These are phyloP conservation scores for Periconia sp. DNA, from an alignment of 2,329 filamentous ascomycete species.

Conservation along the genomic window DNA sequence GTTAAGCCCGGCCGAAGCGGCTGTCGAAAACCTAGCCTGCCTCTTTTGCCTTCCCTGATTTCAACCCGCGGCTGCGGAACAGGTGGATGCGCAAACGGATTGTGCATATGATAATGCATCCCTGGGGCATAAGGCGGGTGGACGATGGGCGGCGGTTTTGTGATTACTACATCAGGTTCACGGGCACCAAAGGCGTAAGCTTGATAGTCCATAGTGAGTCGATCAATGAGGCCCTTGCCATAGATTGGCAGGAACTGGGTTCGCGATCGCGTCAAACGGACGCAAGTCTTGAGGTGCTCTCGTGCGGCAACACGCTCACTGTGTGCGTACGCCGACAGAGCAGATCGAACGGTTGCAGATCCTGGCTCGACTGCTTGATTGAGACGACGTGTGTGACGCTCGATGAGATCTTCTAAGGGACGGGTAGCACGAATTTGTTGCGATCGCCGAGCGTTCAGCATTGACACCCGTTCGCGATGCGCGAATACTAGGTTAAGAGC, in stretches of 20 bases:
- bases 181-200: conserved; percentile 40
- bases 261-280: conserved; percentile 81
- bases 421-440: conserved; percentile 67
- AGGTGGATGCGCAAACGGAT: conserved; percentile 28
- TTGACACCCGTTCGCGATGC: conserved; percentile 65
- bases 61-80: conserved; percentile 35
- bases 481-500: conserved; percentile 82
- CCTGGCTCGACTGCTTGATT: conserved; percentile 56
- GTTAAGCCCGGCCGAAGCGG: conserved; percentile 33
- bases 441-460: conserved; percentile 55
- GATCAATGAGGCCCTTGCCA: conserved; percentile 77
- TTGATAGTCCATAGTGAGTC: conserved; percentile 66
- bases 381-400: conserved; percentile 67
- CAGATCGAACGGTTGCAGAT: conserved; percentile 71
- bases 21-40: conserved; percentile 37
- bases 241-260: conserved; percentile 83
- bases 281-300: conserved; percentile 79
- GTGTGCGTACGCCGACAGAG: conserved; percentile 72
- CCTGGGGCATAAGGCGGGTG: conserved; percentile 9
- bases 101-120: conserved; percentile 18
- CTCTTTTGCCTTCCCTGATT: conserved; percentile 50
- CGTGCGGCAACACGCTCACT: conserved; percentile 68
- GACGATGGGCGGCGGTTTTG: conserved; percentile 11
- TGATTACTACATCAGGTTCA: conserved; percentile 45
- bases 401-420: conserved; percentile 72